Evolutionary conservation across 148 eudicot genomes (phyloP).

Genomic region (Mesembryanthemum crystallinum): DNA sequence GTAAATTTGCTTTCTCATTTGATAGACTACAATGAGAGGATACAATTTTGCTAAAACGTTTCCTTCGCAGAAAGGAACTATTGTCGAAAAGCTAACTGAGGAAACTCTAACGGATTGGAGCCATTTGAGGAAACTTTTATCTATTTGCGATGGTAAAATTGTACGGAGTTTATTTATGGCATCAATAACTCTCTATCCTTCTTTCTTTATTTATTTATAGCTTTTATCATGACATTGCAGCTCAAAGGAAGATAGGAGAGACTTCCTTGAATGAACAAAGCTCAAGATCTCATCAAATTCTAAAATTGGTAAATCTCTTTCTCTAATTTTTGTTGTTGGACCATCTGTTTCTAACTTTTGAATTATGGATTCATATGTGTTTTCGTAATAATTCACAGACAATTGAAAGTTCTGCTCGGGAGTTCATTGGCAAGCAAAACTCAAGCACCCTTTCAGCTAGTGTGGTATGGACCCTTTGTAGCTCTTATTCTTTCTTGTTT

Average conservation of each 20-base stretch:
- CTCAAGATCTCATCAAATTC: constrained; percentile 92
- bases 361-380: neutral
- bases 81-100: constrained; percentile 88
- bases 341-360: constrained; percentile 11
- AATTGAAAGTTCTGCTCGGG: constrained; percentile 92
- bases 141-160: constrained; percentile 80
- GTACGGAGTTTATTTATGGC: neutral
- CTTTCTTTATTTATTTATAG: constrained; percentile 2
- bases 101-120: constrained; percentile 69
- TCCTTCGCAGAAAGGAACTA: constrained; percentile 65
- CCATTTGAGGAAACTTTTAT: constrained; percentile 80
- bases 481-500: neutral
- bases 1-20: constrained; percentile 37
- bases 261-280: constrained; percentile 83
- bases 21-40: neutral
- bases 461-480: constrained; percentile 51
- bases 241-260: constrained; percentile 84
- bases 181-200: neutral
- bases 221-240: constrained; percentile 35
- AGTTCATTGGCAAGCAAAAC: constrained; percentile 83
- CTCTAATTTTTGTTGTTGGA: constrained; percentile 1
- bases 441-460: constrained; percentile 88
- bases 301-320: constrained; percentile 54
- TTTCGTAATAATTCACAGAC: constrained; percentile 44
- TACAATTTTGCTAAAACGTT: constrained; percentile 15